Conservation (phyloP, 192 early-diverging fungal species). For the Spizellomyces punctatus region DNA sequence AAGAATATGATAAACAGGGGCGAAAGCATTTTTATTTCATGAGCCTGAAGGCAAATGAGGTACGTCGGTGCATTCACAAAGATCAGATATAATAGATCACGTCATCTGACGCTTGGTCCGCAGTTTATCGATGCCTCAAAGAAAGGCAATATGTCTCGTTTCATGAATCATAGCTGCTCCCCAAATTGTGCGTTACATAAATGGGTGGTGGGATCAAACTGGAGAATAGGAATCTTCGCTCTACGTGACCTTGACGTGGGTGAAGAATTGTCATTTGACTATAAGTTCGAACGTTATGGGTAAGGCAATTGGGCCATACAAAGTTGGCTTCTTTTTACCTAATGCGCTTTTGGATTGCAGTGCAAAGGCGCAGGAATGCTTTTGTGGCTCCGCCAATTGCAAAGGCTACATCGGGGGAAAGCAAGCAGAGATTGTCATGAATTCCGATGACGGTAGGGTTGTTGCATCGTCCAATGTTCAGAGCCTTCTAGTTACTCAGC, state of each 20-base stretch:
- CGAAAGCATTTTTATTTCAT: constrained; percentile 98
- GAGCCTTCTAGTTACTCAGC: no score
- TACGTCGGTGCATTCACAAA: constrained; percentile 25
- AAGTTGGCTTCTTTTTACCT: background rate
- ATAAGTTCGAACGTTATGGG: constrained; percentile 96
- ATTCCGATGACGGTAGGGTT: background rate
- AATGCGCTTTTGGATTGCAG: constrained; percentile 38
- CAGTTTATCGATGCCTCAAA: constrained; percentile 93
- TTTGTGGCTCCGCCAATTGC: constrained; percentile 86
- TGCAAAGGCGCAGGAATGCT: constrained; percentile 87
- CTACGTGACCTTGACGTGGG: constrained; percentile 72
- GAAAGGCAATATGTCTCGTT: constrained; percentile 90
- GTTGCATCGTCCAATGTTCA: no score
- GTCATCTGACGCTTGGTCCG: background rate
- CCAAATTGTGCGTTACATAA: constrained; percentile 96
- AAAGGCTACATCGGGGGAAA: constrained; percentile 92
- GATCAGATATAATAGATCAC: background rate
- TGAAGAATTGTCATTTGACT: constrained; percentile 96
- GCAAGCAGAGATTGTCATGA: constrained; percentile 41
- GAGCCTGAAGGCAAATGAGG: constrained; percentile 89
- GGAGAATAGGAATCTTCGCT: constrained; percentile 97
- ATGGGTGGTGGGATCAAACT: constrained; percentile 89
- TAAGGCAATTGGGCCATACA: constrained; percentile 36
- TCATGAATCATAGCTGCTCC: constrained; percentile 97
- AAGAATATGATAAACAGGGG: constrained; percentile 79